phyloP scores from a whole-genome alignment of 805 yeast genomes.

The Wickerhamiella galacta region DNA sequence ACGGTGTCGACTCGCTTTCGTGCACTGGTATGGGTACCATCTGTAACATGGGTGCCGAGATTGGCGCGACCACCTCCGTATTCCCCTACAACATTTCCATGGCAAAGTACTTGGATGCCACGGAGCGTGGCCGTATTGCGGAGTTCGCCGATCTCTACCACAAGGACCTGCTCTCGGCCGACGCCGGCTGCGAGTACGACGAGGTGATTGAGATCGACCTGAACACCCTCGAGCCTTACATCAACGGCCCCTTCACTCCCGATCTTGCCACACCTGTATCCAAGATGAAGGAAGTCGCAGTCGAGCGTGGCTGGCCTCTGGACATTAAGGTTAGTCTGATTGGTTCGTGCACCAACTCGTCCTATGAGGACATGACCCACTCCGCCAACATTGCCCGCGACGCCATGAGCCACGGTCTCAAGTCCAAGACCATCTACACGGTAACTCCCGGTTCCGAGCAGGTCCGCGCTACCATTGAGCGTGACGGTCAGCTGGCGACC shows the following conservation, averaged over 20 bases:
- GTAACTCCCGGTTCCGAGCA: conserved; percentile 98
- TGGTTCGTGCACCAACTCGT: conserved; percentile 97
- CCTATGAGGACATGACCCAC: conserved; percentile 96
- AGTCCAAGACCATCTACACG: conserved; percentile 79
- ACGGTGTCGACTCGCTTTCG: conserved; percentile 79
- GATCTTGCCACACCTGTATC: conserved; percentile 94
- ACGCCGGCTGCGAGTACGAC: conserved; percentile 86
- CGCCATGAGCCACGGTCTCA: conserved; percentile 81
- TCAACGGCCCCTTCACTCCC: conserved; percentile 97
- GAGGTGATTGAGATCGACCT: conserved; percentile 83
- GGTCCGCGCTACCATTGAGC: conserved; percentile 92
- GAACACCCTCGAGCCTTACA: conserved; percentile 80
- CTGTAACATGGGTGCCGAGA: conserved; percentile 99
- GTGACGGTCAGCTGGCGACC: conserved; percentile 83
- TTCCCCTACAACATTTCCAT: conserved; percentile 92
- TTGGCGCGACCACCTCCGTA: conserved; percentile 94
- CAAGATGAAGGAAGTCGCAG: conserved; percentile 65
- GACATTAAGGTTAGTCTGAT: conserved; percentile 88
- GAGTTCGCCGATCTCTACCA: conserved; percentile 61
- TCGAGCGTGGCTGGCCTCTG: conserved; percentile 79
- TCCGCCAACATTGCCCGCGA: conserved; percentile 84
- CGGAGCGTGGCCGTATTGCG: conserved; percentile 73
- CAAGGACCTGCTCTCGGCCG: conserved; percentile 47
- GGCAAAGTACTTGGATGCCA: conserved; percentile 72
- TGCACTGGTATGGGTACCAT: conserved; percentile 99